Conservation (phyloP, 2,329 filamentous ascomycete species). For the Cadophora malorum region DNA sequence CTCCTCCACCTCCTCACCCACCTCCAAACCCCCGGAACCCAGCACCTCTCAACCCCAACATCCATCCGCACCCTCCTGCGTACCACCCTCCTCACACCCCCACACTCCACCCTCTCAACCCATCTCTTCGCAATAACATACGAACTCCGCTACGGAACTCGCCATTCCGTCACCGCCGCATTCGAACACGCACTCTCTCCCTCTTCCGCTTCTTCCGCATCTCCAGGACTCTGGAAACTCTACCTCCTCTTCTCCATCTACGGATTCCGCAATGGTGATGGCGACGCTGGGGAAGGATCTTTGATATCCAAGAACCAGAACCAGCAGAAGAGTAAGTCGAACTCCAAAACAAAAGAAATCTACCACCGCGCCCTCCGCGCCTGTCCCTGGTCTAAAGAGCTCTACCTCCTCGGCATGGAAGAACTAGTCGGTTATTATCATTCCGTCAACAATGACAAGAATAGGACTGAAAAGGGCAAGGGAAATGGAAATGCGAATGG, state of each 20-base stretch:
- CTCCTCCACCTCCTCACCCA: slow-evolving; percentile 77
- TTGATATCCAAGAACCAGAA: not conserved
- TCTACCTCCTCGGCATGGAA: slow-evolving; percentile 63
- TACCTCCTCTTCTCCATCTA: slow-evolving; percentile 57
- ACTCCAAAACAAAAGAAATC: not conserved
- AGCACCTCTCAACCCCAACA: slow-evolving; percentile 66
- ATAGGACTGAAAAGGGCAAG: no score
- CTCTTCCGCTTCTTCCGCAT: not conserved
- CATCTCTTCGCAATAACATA: slow-evolving; percentile 62
- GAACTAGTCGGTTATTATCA: slow-evolving; percentile 32
- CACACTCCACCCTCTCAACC: slow-evolving; percentile 50
- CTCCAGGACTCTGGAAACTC: slow-evolving; percentile 55
- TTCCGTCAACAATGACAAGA: no score
- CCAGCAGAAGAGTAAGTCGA: not conserved
- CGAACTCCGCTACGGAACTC: slow-evolving; percentile 58
- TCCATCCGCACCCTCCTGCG: slow-evolving; percentile 74
- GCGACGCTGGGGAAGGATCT: slow-evolving; percentile 51
- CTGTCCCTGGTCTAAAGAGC: slow-evolving; percentile 69
- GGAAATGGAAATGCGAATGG: slow-evolving; percentile 21
- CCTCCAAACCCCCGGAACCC: slow-evolving; percentile 64
- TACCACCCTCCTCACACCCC: slow-evolving; percentile 46
- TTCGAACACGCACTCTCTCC: slow-evolving; percentile 59
- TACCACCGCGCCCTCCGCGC: slow-evolving; percentile 53
- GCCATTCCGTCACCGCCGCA: slow-evolving; percentile 58
- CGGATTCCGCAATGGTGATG: slow-evolving; percentile 45